A percentile compares a stretch with the other conserved stretches of the same genome.
These are phyloP conservation scores for Dimocarpus longan DNA, from an alignment of 345 rosid species.

Conservation along the genomic window DNA sequence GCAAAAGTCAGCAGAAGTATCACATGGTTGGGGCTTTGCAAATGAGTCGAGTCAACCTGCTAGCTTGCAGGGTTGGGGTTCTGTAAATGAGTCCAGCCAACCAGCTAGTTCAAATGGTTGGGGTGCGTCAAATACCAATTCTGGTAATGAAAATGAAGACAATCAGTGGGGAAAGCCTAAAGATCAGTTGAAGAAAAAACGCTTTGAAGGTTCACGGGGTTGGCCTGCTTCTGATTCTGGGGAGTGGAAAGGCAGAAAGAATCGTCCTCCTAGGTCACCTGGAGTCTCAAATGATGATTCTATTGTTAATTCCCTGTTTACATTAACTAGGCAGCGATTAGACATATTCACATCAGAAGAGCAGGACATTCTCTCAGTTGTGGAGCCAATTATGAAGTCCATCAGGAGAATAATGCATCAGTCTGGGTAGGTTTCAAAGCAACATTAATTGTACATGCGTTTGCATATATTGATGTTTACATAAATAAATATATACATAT, in stretches of 20 bases:
- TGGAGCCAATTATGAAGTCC: constrained; percentile 71
- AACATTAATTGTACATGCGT: background rate
- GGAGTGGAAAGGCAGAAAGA: constrained; percentile 66
- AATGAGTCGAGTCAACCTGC: constrained; percentile 36
- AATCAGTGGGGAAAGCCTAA: constrained; percentile 47
- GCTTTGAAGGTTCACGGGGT: constrained; percentile 41
- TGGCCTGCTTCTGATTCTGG: constrained; percentile 47
- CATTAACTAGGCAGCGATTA: constrained; percentile 65
- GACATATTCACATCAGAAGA: constrained; percentile 88
- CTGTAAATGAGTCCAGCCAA: constrained; percentile 36
- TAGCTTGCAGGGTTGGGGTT: constrained; percentile 41
- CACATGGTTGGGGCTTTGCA: constrained; percentile 41
- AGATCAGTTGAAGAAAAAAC: constrained; percentile 43
- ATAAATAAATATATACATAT: background rate
- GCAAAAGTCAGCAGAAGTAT: constrained; percentile 24
- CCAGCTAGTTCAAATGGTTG: constrained; percentile 38
- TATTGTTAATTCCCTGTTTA: constrained; percentile 38
- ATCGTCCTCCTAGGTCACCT: constrained; percentile 51
- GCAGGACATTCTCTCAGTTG: constrained; percentile 63
- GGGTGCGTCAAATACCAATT: constrained; percentile 34
- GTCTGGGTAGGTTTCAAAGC: constrained; percentile 53
- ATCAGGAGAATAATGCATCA: constrained; percentile 64
- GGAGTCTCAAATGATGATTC: constrained; percentile 39
- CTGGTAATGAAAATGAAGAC: constrained; percentile 31
- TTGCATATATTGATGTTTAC: background rate